phyloP scores from a whole-genome alignment of 2,329 filamentous ascomycete genomes.

The Thelonectria discophora region DNA sequence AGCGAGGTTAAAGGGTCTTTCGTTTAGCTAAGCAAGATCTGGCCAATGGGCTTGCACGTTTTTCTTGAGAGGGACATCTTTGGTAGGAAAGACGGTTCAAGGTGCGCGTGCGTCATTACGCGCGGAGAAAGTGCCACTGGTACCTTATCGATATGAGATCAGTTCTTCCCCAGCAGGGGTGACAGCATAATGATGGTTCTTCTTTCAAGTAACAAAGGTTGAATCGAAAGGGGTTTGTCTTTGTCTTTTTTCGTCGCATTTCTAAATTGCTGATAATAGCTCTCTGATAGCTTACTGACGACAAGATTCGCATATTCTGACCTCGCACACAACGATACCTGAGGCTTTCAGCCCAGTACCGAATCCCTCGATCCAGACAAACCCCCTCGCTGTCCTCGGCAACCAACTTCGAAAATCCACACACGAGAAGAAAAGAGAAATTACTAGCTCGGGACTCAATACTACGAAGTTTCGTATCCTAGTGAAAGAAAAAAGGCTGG shows the following conservation, averaged over 20 bases:
- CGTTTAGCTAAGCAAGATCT: constrained; percentile 16
- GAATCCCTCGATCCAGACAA: not conserved
- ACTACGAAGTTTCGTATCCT: not conserved
- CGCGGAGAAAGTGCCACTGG: not conserved
- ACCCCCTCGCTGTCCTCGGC: not conserved
- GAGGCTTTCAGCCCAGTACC: too few relatives aligned
- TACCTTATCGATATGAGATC: too few relatives aligned
- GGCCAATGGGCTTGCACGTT: not conserved
- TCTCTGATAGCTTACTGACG: too few relatives aligned
- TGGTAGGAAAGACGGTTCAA: too few relatives aligned
- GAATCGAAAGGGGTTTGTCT: too few relatives aligned
- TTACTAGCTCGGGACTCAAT: not conserved
- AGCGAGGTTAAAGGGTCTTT: not conserved
- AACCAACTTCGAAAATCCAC: not conserved
- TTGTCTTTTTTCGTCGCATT: too few relatives aligned
- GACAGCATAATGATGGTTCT: too few relatives aligned
- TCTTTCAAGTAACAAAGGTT: too few relatives aligned
- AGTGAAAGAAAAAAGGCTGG: not conserved
- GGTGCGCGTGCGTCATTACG: constrained; percentile 10
- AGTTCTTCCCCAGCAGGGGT: too few relatives aligned
- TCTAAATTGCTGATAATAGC: too few relatives aligned
- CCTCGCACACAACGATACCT: too few relatives aligned
- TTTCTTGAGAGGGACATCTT: constrained; percentile 1
- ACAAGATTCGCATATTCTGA: too few relatives aligned
- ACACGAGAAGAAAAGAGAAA: not conserved